Base-by-base conservation (phyloP, 2,329 filamentous ascomycete genomes). In the Ceratocystis diversiconidia region DNA sequence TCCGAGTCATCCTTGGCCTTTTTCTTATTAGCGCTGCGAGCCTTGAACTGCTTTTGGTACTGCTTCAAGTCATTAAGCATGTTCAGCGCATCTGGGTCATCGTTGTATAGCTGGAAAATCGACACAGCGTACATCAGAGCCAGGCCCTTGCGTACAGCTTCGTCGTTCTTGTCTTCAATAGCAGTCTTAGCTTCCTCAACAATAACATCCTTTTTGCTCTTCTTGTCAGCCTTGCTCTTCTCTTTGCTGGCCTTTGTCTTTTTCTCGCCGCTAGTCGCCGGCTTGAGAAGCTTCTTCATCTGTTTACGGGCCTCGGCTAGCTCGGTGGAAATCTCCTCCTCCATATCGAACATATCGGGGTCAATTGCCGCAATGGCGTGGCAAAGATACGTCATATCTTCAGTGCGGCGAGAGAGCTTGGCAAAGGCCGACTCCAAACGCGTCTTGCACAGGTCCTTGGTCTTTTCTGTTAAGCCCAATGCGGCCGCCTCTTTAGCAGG, bases 41-140 rank as follows among this genome's bases (percentile, higher is more conserved):
- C 77, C 69, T 85, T 81, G 62, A 88, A 79, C 71, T 85, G 85
- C 55, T 88, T 80, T 67, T 87, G 87, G 73, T 88, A 91, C 67
- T 87, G 79, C 69, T 87, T 83, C n/a, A 96, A 79, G 70, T 96
- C 92, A 64, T 88, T 83, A 7, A 96, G 78, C 68, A 94, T 86
- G 61, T 87, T 85, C 25, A 96, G 82, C 0, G 91, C 89, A 72
- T 97, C 94, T 0, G 88, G 80, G 67, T 96, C 91, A 28, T 90
- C 89, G 71, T 92, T 92, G 76, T 96, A 96, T 7, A 96, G 81
- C 73, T 96, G 90, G 65, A 97, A 80, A 15, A 96, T 83, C 0
- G 90, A 88, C 63, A 96, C 82, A 0, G 90, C 86, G 73, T 95
- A 90, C 1, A 97, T 81, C 44, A 96, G 80, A 22, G 87, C 86